Percentiles rank a stretch among this genome's conserved stretches.
Evolutionary conservation across 768 basidiomycete genomes (phyloP).

Genomic region (Pisolithus orientalis): DNA sequence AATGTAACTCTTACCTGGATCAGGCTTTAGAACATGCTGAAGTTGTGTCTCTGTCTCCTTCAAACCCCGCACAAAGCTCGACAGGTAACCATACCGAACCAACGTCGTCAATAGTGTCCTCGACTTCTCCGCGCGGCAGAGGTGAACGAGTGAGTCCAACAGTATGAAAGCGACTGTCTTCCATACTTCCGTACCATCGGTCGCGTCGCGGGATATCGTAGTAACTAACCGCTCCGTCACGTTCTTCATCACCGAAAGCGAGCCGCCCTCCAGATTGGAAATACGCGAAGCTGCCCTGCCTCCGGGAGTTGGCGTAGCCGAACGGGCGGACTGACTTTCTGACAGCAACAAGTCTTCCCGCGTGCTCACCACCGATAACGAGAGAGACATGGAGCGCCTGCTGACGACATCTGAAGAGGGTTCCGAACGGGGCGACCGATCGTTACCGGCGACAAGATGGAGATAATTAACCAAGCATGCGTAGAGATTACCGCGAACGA

Average conservation of each 20-base stretch:
- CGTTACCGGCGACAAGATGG: slow-evolving; percentile 45
- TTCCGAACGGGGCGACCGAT: slow-evolving; percentile 10
- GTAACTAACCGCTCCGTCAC: slow-evolving; percentile 68
- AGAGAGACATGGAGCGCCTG: slow-evolving; percentile 22
- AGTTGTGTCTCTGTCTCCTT: slow-evolving; percentile 77
- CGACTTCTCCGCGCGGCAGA: slow-evolving; percentile 67
- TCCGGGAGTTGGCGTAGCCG: slow-evolving; percentile 13
- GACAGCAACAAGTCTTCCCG: slow-evolving; percentile 36
- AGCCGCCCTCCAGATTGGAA: slow-evolving; percentile 54
- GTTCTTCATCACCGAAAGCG: slow-evolving; percentile 59
- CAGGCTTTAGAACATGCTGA: slow-evolving; percentile 74
- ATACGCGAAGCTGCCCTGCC: background rate
- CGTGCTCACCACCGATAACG: slow-evolving; percentile 30
- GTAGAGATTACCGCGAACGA: slow-evolving; percentile 93
- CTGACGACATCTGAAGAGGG: slow-evolving; percentile 13
- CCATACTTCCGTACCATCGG: slow-evolving; percentile 95
- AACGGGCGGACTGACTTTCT: slow-evolving; percentile 29
- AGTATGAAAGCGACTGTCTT: slow-evolving; percentile 92
- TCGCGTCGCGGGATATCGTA: slow-evolving; percentile 78
- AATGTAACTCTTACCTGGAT: slow-evolving; percentile 61
- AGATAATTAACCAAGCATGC: slow-evolving; percentile 86
- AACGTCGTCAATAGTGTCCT: slow-evolving; percentile 53
- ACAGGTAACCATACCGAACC: slow-evolving; percentile 67
- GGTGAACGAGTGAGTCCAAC: slow-evolving; percentile 71
- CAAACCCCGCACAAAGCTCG: slow-evolving; percentile 75